These are phyloP conservation scores for Tricholoma bakamatsutake DNA, from an alignment of 768 basidiomycete genomes.

Conservation along the genomic window DNA sequence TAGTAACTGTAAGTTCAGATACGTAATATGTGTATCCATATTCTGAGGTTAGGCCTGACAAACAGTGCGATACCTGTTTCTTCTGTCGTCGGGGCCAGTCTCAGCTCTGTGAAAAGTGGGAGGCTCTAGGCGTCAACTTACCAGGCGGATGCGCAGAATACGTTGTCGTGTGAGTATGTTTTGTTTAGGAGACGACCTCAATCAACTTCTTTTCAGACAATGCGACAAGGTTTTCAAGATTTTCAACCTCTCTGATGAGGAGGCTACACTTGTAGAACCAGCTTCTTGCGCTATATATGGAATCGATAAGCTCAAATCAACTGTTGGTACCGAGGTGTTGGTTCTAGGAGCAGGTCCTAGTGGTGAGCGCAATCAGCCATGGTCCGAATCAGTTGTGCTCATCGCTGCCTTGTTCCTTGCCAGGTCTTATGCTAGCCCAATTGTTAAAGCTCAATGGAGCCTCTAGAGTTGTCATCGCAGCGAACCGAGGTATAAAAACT, in stretches of 20 bases:
- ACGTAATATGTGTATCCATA: not conserved
- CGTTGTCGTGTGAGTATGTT: constrained; percentile 49
- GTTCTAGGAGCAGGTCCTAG: constrained; percentile 80
- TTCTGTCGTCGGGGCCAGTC: constrained; percentile 68
- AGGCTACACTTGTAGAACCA: constrained; percentile 72
- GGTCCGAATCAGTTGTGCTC: not conserved
- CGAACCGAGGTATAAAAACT: constrained; percentile 76
- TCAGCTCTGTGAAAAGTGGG: constrained; percentile 67
- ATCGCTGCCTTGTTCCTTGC: not conserved
- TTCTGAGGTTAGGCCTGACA: not conserved
- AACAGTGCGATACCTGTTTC: constrained; percentile 49
- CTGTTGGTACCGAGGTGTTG: constrained; percentile 67
- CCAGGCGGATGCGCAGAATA: constrained; percentile 75
- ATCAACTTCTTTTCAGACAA: constrained; percentile 33
- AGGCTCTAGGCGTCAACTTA: constrained; percentile 54
- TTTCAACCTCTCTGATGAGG: constrained; percentile 68
- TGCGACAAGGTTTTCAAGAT: constrained; percentile 70
- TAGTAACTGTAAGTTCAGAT: constrained; percentile 32
- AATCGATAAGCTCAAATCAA: constrained; percentile 63
- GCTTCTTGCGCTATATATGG: constrained; percentile 79
- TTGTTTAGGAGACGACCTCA: not conserved
- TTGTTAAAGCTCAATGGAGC: constrained; percentile 75
- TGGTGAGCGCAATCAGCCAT: constrained; percentile 20
- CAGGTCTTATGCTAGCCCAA: constrained; percentile 70
- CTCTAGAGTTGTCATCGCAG: constrained; percentile 59